Percentiles rank a stretch among this genome's conserved stretches.
These are phyloP conservation scores for Komagataella pseudopastoris DNA, from an alignment of 805 yeast genomes.

Conservation along the genomic window DNA sequence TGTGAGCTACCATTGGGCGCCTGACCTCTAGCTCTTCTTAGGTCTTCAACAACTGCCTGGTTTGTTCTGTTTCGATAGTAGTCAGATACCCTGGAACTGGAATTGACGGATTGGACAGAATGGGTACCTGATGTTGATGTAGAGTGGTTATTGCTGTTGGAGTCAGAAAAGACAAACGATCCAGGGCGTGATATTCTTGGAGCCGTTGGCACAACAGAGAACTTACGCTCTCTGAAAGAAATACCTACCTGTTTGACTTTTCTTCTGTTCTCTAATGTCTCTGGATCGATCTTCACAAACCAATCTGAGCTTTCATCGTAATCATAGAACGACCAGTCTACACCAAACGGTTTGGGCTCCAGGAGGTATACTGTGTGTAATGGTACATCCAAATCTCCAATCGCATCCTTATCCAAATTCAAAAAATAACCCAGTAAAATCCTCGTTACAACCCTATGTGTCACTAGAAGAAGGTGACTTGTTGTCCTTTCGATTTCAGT, in stretches of 20 bases:
- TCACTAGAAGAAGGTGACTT: slow-evolving; percentile 69
- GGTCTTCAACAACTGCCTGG: background rate
- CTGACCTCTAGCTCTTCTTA: background rate
- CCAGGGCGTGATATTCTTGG: slow-evolving; percentile 21
- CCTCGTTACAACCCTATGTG: slow-evolving; percentile 87
- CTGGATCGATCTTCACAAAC: slow-evolving; percentile 51
- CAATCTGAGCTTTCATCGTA: slow-evolving; percentile 68
- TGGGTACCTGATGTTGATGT: background rate
- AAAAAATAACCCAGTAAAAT: slow-evolving; percentile 80
- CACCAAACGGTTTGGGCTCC: slow-evolving; percentile 92
- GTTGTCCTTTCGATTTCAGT: slow-evolving; percentile 88
- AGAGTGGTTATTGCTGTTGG: background rate
- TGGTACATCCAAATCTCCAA: slow-evolving; percentile 88
- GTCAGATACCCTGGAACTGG: background rate
- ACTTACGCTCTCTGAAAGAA: slow-evolving; percentile 54
- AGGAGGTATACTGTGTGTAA: slow-evolving; percentile 80
- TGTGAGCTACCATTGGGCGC: background rate
- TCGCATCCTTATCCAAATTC: slow-evolving; percentile 65
- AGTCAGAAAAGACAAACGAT: background rate
- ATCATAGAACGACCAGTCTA: slow-evolving; percentile 83
- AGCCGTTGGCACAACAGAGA: slow-evolving; percentile 67
- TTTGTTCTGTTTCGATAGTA: background rate
- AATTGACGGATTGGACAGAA: background rate
- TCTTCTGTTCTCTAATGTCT: slow-evolving; percentile 31
- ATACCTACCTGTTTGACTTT: slow-evolving; percentile 61